Conservation (phyloP, 495 filamentous ascomycete species). For the Daldinia vernicosa region DNA sequence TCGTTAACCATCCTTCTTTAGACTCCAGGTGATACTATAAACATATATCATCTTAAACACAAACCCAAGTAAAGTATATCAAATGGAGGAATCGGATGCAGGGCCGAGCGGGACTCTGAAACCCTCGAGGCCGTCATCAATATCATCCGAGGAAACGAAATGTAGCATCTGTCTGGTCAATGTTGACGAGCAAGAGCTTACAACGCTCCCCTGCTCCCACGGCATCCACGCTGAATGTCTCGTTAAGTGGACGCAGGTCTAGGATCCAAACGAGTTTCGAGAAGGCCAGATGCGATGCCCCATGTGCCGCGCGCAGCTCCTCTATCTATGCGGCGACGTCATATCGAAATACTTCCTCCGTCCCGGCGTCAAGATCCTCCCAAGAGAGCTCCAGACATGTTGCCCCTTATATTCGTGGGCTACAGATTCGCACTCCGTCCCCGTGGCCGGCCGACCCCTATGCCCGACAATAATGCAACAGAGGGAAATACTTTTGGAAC, state of each 20-base stretch:
- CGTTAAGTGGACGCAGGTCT: constrained; percentile 8
- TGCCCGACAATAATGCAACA: neutral
- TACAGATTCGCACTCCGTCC: neutral
- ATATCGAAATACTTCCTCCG: constrained; percentile 18
- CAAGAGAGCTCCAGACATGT: neutral
- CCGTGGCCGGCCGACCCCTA: neutral
- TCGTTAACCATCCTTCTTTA: neutral
- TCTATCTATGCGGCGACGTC: constrained; percentile 11
- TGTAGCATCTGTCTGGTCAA: constrained; percentile 4
- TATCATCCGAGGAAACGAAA: neutral
- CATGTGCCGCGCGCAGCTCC: constrained; percentile 9
- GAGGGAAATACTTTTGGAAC: neutral
- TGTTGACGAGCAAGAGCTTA: neutral
- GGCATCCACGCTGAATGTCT: constrained; percentile 10
- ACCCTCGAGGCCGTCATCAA: neutral
- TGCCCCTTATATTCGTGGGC: constrained; percentile 5
- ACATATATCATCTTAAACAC: neutral
- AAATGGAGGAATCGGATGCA: neutral
- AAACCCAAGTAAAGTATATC: neutral
- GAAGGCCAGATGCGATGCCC: constrained; percentile 3
- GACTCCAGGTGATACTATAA: neutral
- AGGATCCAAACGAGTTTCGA: neutral
- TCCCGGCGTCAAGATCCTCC: constrained; percentile 22
- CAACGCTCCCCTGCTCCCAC: constrained; percentile 25
- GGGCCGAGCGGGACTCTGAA: neutral